These are phyloP conservation scores for Aspergillus kassunensis DNA, from an alignment of 495 filamentous ascomycete genomes.

Conservation along the genomic window DNA sequence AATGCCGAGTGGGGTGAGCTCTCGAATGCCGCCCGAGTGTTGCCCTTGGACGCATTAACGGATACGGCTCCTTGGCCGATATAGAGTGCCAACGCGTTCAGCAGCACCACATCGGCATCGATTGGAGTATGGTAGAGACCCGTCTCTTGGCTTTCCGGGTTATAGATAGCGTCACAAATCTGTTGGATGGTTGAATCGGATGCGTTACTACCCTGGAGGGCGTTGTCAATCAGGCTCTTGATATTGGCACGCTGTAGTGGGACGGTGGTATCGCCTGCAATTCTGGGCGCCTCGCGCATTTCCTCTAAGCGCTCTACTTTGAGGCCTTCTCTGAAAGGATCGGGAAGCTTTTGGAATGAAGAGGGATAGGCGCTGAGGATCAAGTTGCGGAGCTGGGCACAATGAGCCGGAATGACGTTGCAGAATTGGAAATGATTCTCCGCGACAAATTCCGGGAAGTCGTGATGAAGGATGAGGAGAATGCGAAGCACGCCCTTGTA, in stretches of 20 bases:
- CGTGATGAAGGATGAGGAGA: conserved; percentile 81
- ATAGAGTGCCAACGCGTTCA: conserved; percentile 80
- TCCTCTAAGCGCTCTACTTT: conserved; percentile 80
- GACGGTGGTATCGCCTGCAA: conserved; percentile 56
- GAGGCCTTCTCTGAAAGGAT: conserved; percentile 74
- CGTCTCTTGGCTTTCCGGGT: conserved; percentile 47
- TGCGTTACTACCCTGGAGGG: conserved; percentile 53
- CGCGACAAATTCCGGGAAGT: conserved; percentile 88
- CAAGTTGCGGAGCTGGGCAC: conserved; percentile 83
- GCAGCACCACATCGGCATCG: conserved; percentile 63
- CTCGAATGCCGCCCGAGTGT: conserved; percentile 59
- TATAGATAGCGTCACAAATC: conserved; percentile 63
- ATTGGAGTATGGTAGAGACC: conserved; percentile 59
- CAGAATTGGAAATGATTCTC: conserved; percentile 83
- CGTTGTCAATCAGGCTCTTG: conserved; percentile 61
- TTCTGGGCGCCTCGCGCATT: conserved; percentile 60
- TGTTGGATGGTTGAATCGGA: conserved; percentile 66
- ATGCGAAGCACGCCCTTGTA: conserved; percentile 82
- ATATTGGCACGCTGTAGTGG: conserved; percentile 60
- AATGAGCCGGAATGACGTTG: conserved; percentile 79
- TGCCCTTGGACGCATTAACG: conserved; percentile 53
- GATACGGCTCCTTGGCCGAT: conserved; percentile 67
- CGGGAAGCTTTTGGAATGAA: conserved; percentile 69
- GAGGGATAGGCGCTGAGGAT: conserved; percentile 80
- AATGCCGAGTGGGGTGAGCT: conserved; percentile 70